Evolutionary conservation across 208 protist species (phyloP), one percentile per base, ranked within the genome.

Genomic region (Leishmania lainsoni): DNA sequence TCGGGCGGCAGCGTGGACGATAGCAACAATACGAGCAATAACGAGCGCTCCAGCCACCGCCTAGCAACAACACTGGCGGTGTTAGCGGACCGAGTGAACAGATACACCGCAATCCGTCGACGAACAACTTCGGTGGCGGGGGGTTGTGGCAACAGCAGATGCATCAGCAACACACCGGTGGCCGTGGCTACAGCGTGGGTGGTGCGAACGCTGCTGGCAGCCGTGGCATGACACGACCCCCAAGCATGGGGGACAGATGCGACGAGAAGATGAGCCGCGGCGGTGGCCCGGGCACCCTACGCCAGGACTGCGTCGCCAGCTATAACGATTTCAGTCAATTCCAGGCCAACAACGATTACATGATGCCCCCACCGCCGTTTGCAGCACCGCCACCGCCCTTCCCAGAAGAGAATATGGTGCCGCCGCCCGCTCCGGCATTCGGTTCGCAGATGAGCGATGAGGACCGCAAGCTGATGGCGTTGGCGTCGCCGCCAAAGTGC

Each of bases 401-500:
- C 35, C 58, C 75, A n/a, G 69, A 66, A 8, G 80, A 81, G 61
- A 76, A 39, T 39, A 74, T 29, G 69, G 32, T 56, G 35, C 74
- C 59, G 69, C 45, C 63, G 48, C 81, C 80, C 68, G 71, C 68
- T 48, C 32, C 73, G 22, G 65, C 54, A 42, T 68, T 81, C 26
- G 22, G 76, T 14, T 5, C 68, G 61, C 75, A 81, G 79, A 71
- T 91, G 69, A 91, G 58, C 42, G 86, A 89, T 72, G 93, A 96
- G 66, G 91, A 96, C 76, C 84, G 76, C 79, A 96, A 96, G 86
- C 73, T 91, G 42, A 73, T 95, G 63, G 80, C 77, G 52, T 80
- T 94, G n/a, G 93, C 93, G 35, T 81, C 81, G 63, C 95, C 95
- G 48, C 93, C 95, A 3, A 83, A 91, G 84, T 83, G 83, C 59